Evolutionary conservation across 768 basidiomycete genomes (phyloP).

Genomic region (Leccinum obscurum): DNA sequence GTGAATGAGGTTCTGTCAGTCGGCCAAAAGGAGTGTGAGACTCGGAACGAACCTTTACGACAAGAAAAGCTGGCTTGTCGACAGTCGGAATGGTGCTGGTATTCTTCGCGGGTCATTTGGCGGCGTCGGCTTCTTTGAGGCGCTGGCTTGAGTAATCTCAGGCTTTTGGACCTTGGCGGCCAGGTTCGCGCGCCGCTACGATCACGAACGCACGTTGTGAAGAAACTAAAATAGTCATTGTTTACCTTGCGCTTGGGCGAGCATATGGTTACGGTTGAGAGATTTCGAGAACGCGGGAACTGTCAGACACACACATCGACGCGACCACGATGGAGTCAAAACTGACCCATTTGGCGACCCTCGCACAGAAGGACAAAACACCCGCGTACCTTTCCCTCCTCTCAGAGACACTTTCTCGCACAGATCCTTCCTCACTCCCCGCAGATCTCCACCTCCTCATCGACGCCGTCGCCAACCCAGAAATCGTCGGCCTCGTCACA

Average conservation of each 20-base stretch:
- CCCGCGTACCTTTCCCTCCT: constrained; percentile 72
- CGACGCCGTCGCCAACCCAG: constrained; percentile 80
- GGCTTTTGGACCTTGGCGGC: no score
- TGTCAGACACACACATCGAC: background rate
- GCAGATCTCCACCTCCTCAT: constrained; percentile 70
- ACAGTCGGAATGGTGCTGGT: constrained; percentile 96
- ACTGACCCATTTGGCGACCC: constrained; percentile 58
- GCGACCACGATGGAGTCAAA: constrained; percentile 56
- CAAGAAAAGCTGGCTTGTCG: constrained; percentile 96
- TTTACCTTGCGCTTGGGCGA: no score
- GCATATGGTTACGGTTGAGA: no score
- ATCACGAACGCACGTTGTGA: no score
- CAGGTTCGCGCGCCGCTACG: no score
- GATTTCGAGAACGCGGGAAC: no score
- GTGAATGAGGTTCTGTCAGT: constrained; percentile 34
- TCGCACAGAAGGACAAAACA: constrained; percentile 85
- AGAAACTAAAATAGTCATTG: no score
- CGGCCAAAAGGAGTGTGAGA: background rate
- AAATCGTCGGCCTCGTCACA: constrained; percentile 80
- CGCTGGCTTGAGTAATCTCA: constrained; percentile 42
- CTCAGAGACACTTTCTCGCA: constrained; percentile 58
- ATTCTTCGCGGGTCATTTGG: constrained; percentile 96
- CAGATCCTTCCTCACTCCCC: constrained; percentile 45
- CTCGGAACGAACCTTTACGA: constrained; percentile 35
- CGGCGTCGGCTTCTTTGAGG: constrained; percentile 91